Base-by-base conservation (phyloP, 805 yeast species). In the Spathaspora hagerdaliae region DNA sequence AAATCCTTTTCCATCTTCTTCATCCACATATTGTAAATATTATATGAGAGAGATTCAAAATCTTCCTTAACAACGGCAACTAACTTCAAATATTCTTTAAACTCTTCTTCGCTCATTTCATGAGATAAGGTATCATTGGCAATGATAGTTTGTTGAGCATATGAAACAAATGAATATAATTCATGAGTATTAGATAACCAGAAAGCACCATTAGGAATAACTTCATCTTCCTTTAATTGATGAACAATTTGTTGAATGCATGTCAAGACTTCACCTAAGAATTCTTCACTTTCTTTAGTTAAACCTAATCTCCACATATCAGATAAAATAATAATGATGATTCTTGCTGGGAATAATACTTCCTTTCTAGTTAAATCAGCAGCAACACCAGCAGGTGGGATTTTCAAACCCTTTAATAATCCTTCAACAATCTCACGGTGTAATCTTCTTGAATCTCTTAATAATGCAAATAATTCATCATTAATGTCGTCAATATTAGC, bases 301-400 rank as follows among this genome's bases (percentile, higher is more conserved):
- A 90, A 78, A 2, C 98, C 98, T 40, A 92, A 75, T 67, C 98
- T 80, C 99, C 99, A 94, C 98, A 94, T 90, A 65, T 94, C 99
- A 58, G 95, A 84, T 52, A 92, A 74, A 31, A 92, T 85, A 53
- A 94, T 85, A 58, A 94, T 92, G 58, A 94, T 82, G 53, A 94
- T 88, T 73, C 97, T 82, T 1, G 97, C 94, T 27, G 99, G 99
- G 82, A 90, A 94, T 44, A 94, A 74, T 9, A 92, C 96, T 63
- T 94, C 98, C 60, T 90, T 89, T 60, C 88, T 79, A 12, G 91
- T 82, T 52, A 89, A 73, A 57, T 83, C 88, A 39, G 88, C 84
- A 38, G 94, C 90, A 40, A 86, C 88, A 49, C 89, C 86, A 19
- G 96, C 85, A 34, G 83, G 81, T 38, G 98, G 97, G 44, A 91